Evolutionary conservation across 768 basidiomycete genomes (phyloP).

Genomic region (Termitomyces bulborhizus): DNA sequence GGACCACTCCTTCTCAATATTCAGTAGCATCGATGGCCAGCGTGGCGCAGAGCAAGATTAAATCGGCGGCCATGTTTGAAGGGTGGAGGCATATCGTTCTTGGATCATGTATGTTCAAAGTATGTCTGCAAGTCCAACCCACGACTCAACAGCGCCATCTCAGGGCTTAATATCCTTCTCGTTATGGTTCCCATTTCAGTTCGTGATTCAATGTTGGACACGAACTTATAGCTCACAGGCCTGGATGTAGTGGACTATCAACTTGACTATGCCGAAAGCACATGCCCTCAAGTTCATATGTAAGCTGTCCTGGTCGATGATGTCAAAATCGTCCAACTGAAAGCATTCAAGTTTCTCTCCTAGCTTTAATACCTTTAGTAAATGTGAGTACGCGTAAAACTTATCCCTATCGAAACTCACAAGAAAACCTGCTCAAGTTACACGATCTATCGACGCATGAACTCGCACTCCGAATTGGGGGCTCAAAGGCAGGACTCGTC

Average conservation of each 20-base stretch:
- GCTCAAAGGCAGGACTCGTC: conserved; percentile 68
- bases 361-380: conserved; percentile 74
- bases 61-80: conserved; percentile 7
- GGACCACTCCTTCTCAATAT: conserved; percentile 10
- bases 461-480: conserved; percentile 69
- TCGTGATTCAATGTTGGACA: conserved; percentile 17
- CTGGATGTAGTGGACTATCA: conserved; percentile 46
- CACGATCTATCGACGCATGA: conserved; percentile 76
- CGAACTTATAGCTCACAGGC: not conserved
- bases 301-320: conserved; percentile 16
- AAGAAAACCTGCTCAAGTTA: conserved; percentile 32
- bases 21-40: conserved; percentile 4
- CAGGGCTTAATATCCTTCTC: conserved; percentile 69
- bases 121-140: not conserved
- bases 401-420: not conserved
- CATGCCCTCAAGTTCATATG: conserved; percentile 58
- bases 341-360: conserved; percentile 44
- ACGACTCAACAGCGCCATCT: not conserved
- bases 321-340: not conserved
- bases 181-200: conserved; percentile 66
- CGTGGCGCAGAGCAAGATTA: not conserved
- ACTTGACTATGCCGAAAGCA: conserved; percentile 38
- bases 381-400: conserved; percentile 37
- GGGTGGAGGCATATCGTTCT: conserved; percentile 52
- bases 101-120: conserved; percentile 45